Base-by-base conservation (phyloP, 2,329 filamentous ascomycete genomes). In the Coniella vitis region DNA sequence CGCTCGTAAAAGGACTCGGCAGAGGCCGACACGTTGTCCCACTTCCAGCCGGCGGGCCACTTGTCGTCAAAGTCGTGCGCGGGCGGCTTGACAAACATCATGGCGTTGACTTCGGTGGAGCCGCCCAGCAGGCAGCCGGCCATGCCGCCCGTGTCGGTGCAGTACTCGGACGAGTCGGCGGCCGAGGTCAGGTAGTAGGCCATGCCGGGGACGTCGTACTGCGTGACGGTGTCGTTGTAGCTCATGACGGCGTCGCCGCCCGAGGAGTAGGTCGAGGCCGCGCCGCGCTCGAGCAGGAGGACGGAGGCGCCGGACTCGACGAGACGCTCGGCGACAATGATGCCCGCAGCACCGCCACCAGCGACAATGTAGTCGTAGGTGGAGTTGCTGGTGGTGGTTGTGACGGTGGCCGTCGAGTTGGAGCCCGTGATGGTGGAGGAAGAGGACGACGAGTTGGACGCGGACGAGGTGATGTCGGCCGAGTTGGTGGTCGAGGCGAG, bases 351-450 rank as follows among this genome's bases (percentile, higher is more conserved):
- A 32, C 66, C 66, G n/a, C 59, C 67, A 35, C 66, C 66, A 2
- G 63, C 65, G 9, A 69, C 61, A 25, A 69, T 69, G 50, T 67
- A 68, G 47, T 69, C 66, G 53, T 67, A 69, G 2, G 65, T 68
- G 14, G 54, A 51, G 57, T 67, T 67, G 52, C 58, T 61, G 32
- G 51, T 55, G 29, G 60, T 58, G 19, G 55, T 51, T 12, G 60
- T 60, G 38, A 48, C 44, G 48, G 60, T 61, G 29, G 45, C 32
- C 19, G 43, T 38, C 38, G 47, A 34, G 51, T 39, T 47, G 31
- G 31, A 31, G 14, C n/a, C 12, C 16, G 47, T 44, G 3, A 16
- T 35, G 12, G 35, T 32, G 19, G 44, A 36, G 2, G 34, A 17
- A 13, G 44, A 17, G 19, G 44, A 36, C 2, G 34, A 17, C 16